These are phyloP conservation scores for Nevesoporus exiguus DNA, from an alignment of 768 basidiomycete genomes.

Conservation along the genomic window DNA sequence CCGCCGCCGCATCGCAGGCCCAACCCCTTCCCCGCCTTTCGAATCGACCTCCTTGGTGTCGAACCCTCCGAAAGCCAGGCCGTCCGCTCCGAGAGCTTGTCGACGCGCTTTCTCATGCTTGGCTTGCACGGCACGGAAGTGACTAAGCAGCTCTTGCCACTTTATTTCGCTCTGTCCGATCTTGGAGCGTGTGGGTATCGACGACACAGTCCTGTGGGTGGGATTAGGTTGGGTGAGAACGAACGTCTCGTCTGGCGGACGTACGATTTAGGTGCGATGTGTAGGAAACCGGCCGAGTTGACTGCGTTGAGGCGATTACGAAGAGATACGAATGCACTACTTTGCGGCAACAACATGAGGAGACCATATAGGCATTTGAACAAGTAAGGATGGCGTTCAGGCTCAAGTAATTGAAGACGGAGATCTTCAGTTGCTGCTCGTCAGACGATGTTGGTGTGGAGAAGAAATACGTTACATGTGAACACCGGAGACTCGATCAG, in stretches of 20 bases:
- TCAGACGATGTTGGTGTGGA: neutral
- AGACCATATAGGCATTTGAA: conserved; percentile 98
- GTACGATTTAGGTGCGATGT: conserved; percentile 85
- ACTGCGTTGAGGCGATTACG: conserved; percentile 93
- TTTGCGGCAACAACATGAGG: conserved; percentile 95
- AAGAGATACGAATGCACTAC: conserved; percentile 91
- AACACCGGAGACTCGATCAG: conserved; percentile 98
- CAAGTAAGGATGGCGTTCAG: conserved; percentile 92
- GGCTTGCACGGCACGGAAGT: conserved; percentile 87
- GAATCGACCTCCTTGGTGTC: conserved; percentile 32
- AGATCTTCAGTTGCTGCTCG: conserved; percentile 46
- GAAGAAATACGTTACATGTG: conserved; percentile 66
- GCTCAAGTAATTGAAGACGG: conserved; percentile 92
- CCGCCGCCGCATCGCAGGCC: conserved; percentile 56
- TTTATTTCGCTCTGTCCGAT: conserved; percentile 86
- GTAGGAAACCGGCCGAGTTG: conserved; percentile 90
- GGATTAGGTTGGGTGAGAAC: conserved; percentile 8
- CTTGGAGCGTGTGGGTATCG: conserved; percentile 66
- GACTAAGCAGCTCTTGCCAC: conserved; percentile 90
- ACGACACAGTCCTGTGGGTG: conserved; percentile 31
- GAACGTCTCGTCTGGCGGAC: conserved; percentile 20
- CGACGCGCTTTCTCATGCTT: conserved; percentile 91
- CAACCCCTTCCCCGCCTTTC: conserved; percentile 12
- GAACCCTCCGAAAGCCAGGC: conserved; percentile 45
- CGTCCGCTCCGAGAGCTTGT: conserved; percentile 67